Conservation (phyloP, 768 basidiomycete species). For the Hortiboletus campestris region DNA sequence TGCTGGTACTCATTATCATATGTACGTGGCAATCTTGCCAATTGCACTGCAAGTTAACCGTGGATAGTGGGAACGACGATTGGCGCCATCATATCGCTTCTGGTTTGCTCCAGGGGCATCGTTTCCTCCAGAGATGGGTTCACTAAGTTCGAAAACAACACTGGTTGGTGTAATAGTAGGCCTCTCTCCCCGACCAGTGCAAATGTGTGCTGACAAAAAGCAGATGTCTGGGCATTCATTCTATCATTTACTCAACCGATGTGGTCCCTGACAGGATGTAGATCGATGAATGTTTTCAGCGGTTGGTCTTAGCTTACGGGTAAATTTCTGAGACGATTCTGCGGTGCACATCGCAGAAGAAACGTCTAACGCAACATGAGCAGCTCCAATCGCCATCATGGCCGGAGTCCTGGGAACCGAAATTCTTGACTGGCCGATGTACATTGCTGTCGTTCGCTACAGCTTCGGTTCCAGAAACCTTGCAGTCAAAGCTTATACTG, state of each 20-base stretch:
- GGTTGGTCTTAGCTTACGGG: not conserved
- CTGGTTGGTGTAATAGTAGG: constrained; percentile 22
- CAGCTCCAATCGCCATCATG: constrained; percentile 46
- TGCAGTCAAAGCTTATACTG: constrained; percentile 34
- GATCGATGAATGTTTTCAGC: not conserved
- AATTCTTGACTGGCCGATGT: constrained; percentile 41
- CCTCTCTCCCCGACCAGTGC: not conserved
- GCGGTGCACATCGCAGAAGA: constrained; percentile 49
- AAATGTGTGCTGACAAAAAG: not conserved
- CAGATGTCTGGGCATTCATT: constrained; percentile 27
- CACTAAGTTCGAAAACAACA: constrained; percentile 27
- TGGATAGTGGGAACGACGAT: constrained; percentile 20
- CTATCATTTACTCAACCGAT: constrained; percentile 27
- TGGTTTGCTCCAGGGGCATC: constrained; percentile 18
- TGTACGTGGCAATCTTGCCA: constrained; percentile 4
- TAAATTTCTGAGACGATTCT: constrained; percentile 39
- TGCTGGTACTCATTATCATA: constrained; percentile 14
- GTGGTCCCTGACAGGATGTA: constrained; percentile 28
- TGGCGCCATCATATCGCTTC: constrained; percentile 14
- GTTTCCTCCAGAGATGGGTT: constrained; percentile 19
- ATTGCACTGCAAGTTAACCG: not conserved
- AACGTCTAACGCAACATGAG: constrained; percentile 40
- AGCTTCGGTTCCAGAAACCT: constrained; percentile 34
- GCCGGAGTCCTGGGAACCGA: constrained; percentile 40
- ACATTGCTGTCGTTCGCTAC: constrained; percentile 46